These are phyloP conservation scores for Limonium bicolor DNA, from an alignment of 148 eudicot genomes.

Conservation along the genomic window DNA sequence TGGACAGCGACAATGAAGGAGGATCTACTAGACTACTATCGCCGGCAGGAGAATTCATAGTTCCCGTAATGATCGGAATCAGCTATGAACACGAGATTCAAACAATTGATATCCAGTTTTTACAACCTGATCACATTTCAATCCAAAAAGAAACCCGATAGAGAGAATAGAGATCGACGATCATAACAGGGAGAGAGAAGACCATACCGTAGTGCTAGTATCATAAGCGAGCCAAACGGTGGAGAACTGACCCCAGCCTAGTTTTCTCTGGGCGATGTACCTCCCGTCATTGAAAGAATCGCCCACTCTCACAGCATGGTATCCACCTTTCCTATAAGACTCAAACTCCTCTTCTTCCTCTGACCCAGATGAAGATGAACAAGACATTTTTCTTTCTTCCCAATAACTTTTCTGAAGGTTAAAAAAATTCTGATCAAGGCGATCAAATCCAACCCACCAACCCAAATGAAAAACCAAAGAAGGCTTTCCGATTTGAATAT, in stretches of 20 bases:
- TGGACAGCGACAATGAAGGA: no score
- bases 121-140: no score
- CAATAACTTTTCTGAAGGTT: neutral
- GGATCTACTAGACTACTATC: no score
- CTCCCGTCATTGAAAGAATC: conserved; percentile 70
- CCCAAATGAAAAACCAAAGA: no score
- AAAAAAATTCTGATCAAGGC: neutral
- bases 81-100: no score
- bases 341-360: conserved; percentile 73
- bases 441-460: no score
- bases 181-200: neutral
- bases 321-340: conserved; percentile 76
- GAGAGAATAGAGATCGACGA: neutral
- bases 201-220: conserved; percentile 44
- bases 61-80: no score
- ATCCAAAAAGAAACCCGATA: no score
- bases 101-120: no score
- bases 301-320: conserved; percentile 74
- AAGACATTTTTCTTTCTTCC: conserved; percentile 22
- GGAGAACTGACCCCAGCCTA: conserved; percentile 92
- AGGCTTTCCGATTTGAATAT: neutral
- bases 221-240: conserved; percentile 95
- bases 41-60: no score
- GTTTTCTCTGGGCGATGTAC: conserved; percentile 73
- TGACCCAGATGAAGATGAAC: conserved; percentile 82